Conservation (phyloP, 257 asterid genomes). For the Scutellaria minor region DNA sequence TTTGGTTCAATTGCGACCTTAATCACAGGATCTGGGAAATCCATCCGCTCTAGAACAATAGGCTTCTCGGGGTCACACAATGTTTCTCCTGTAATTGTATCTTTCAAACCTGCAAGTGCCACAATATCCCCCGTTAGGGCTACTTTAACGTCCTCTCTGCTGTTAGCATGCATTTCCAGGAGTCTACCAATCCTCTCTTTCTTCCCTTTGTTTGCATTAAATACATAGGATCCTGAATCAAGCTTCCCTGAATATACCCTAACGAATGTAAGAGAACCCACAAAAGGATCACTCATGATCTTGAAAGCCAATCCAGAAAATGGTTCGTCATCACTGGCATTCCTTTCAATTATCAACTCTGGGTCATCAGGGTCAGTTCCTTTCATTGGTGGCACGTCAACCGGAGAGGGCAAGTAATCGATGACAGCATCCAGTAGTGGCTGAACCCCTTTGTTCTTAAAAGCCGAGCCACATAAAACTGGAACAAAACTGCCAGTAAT, state of each 20-base stretch:
- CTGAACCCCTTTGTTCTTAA: slow-evolving; percentile 95
- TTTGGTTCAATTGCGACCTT: slow-evolving; percentile 99
- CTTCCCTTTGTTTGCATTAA: slow-evolving; percentile 91
- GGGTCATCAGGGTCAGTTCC: slow-evolving; percentile 96
- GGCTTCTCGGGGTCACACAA: slow-evolving; percentile 83
- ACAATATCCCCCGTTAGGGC: slow-evolving; percentile 88
- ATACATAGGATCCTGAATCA: slow-evolving; percentile 79
- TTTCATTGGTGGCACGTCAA: slow-evolving; percentile 84
- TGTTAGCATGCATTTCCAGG: slow-evolving; percentile 96
- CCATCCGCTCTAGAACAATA: slow-evolving; percentile 92
- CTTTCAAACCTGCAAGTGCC: slow-evolving; percentile 97
- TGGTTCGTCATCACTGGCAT: slow-evolving; percentile 67
- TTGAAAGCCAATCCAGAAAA: slow-evolving; percentile 95
- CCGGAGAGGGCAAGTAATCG: slow-evolving; percentile 88
- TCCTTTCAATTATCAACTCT: slow-evolving; percentile 59
- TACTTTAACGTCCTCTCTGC: slow-evolving; percentile 84
- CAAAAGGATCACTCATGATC: slow-evolving; percentile 92
- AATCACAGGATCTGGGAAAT: slow-evolving; percentile 97
- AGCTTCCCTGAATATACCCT: slow-evolving; percentile 89
- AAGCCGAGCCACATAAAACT: slow-evolving; percentile 91
- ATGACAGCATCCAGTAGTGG: slow-evolving; percentile 91
- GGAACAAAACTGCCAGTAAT: slow-evolving; percentile 71
- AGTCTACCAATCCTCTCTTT: slow-evolving; percentile 94
- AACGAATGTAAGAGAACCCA: slow-evolving; percentile 92
- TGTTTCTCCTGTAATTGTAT: slow-evolving; percentile 94